phyloP scores from a whole-genome alignment of 495 filamentous ascomycete genomes.

The Tuber umbilicatum region DNA sequence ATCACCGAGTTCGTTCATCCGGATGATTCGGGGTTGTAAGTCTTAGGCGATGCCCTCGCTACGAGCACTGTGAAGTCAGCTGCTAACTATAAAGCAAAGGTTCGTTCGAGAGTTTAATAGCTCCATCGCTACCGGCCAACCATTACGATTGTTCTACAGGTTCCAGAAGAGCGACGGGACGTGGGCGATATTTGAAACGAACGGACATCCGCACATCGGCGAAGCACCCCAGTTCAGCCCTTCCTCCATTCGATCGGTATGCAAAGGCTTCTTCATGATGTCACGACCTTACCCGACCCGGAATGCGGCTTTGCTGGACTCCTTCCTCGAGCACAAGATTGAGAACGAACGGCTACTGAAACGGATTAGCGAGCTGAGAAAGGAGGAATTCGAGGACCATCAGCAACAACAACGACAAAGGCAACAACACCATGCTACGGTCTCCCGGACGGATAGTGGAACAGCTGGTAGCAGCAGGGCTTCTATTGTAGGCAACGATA shows the following conservation, averaged over 20 bases:
- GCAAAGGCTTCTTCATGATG: conserved; percentile 90
- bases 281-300: conserved; percentile 84
- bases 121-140: conserved; percentile 71
- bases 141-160: conserved; percentile 82
- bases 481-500: conserved; percentile 37
- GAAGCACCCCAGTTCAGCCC: conserved; percentile 54
- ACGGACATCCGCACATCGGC: conserved; percentile 84
- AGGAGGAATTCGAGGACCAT: conserved; percentile 77
- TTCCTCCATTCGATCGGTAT: conserved; percentile 59
- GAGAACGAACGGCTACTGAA: conserved; percentile 85
- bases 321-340: conserved; percentile 94
- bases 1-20: conserved; percentile 77
- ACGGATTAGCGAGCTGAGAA: conserved; percentile 74
- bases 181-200: conserved; percentile 76
- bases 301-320: conserved; percentile 76
- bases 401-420: conserved; percentile 48
- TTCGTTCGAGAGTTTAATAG: conserved; percentile 88
- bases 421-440: conserved; percentile 33
- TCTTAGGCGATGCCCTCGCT: conserved; percentile 12
- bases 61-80: neutral
- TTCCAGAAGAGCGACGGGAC: conserved; percentile 67
- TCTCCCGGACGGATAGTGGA: conserved; percentile 31
- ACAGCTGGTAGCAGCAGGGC: conserved; percentile 35
- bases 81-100: conserved; percentile 22
- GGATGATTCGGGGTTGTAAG: conserved; percentile 68